Percentiles rank a stretch among this genome's conserved stretches.
phyloP scores from a whole-genome alignment of 1,284 basidiomycete genomes.

The Apiotrichum sp. region DNA sequence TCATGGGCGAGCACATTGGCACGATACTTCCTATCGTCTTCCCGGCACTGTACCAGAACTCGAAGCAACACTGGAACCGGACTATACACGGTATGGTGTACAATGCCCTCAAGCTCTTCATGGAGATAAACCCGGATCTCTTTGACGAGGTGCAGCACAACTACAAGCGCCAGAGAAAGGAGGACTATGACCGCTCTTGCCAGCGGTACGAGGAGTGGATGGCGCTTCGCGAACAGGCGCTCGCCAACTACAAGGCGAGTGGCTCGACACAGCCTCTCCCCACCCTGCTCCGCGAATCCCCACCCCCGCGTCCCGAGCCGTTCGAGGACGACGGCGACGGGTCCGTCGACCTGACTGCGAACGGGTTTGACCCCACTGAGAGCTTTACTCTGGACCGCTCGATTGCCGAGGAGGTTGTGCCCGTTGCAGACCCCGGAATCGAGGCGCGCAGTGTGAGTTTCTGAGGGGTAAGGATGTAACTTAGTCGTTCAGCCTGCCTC shows the following conservation, averaged over 20 bases:
- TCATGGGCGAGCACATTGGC: slow-evolving; percentile 94
- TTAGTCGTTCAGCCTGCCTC: slow-evolving; percentile 1
- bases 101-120: slow-evolving; percentile 95
- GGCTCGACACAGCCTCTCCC: slow-evolving; percentile 61
- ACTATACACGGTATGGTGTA: slow-evolving; percentile 99
- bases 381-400: slow-evolving; percentile 65
- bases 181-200: slow-evolving; percentile 78
- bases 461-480: not conserved
- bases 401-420: slow-evolving; percentile 71
- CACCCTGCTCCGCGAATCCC: slow-evolving; percentile 63
- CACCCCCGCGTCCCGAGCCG: slow-evolving; percentile 60
- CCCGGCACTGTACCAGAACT: slow-evolving; percentile 94
- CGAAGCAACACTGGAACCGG: slow-evolving; percentile 96
- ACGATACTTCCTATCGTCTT: slow-evolving; percentile 93
- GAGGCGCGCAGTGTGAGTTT: slow-evolving; percentile 52
- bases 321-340: slow-evolving; percentile 77
- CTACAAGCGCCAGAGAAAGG: slow-evolving; percentile 79
- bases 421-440: slow-evolving; percentile 79
- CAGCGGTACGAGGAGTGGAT: slow-evolving; percentile 78
- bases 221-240: slow-evolving; percentile 65
- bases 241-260: slow-evolving; percentile 60
- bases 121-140: slow-evolving; percentile 96
- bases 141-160: slow-evolving; percentile 93
- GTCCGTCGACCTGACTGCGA: slow-evolving; percentile 77
- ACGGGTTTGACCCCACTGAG: slow-evolving; percentile 66